Evolutionary conservation across 164 flowering plant genomes (phyloP).

Genomic region (Nymphaea colorata): DNA sequence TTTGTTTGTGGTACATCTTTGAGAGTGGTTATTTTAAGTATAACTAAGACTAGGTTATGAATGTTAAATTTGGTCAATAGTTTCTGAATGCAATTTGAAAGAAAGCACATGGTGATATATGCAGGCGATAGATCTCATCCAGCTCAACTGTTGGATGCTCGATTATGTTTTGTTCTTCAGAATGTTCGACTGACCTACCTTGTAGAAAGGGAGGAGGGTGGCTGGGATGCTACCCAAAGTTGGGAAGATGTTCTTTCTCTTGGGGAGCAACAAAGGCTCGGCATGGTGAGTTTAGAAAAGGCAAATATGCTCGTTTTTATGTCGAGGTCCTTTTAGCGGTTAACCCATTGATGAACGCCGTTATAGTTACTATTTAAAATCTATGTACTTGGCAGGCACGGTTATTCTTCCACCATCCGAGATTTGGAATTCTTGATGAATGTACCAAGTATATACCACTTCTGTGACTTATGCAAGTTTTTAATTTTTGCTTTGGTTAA

Average conservation of each 20-base stretch:
- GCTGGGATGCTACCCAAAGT: slow-evolving; percentile 72
- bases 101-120: background rate
- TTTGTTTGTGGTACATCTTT: no score
- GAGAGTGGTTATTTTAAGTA: no score
- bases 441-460: slow-evolving; percentile 78
- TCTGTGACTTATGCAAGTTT: background rate
- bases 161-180: slow-evolving; percentile 59
- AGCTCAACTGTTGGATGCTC: slow-evolving; percentile 31
- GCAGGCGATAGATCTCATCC: slow-evolving; percentile 31
- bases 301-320: background rate
- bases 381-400: slow-evolving; percentile 55
- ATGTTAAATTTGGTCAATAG: background rate
- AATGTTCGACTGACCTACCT: slow-evolving; percentile 76
- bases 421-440: slow-evolving; percentile 91
- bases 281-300: slow-evolving; percentile 65
- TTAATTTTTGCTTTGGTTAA: background rate
- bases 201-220: slow-evolving; percentile 67
- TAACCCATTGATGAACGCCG: background rate
- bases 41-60: no score
- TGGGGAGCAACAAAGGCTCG: slow-evolving; percentile 97
- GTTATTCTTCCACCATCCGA: slow-evolving; percentile 88
- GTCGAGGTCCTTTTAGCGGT: background rate
- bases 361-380: background rate
- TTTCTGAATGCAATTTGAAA: background rate
- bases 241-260: slow-evolving; percentile 97